Evolutionary conservation across 192 early-diverging fungal species (phyloP).

Genomic region (Backusella sp.): DNA sequence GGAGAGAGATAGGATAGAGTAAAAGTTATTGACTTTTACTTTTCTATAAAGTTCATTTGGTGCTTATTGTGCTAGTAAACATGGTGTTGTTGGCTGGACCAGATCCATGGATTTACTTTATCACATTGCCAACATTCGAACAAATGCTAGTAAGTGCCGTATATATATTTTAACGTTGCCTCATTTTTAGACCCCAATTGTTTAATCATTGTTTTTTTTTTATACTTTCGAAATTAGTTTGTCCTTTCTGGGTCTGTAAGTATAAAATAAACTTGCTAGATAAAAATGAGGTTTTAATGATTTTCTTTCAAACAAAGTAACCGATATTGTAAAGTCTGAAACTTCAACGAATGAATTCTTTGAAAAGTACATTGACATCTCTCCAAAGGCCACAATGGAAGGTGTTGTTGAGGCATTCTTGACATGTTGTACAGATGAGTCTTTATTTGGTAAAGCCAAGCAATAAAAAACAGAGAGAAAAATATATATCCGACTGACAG

Average conservation of each 20-base stretch:
- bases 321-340: neutral
- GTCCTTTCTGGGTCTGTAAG: constrained; percentile 30
- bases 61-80: constrained; percentile 16
- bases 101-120: constrained; percentile 9
- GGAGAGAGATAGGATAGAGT: neutral
- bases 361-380: neutral
- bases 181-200: no score
- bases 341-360: neutral
- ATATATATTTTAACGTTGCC: no score
- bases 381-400: constrained; percentile 21
- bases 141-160: constrained; percentile 11
- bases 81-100: constrained; percentile 21
- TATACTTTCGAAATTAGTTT: constrained; percentile 13
- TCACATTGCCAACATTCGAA: constrained; percentile 13
- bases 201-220: no score
- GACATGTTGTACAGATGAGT: constrained; percentile 13
- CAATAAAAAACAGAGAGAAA: neutral
- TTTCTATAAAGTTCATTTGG: neutral
- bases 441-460: constrained; percentile 4
- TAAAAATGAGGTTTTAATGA: neutral
- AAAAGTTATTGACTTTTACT: neutral
- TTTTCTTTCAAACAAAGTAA: neutral
- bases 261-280: neutral
- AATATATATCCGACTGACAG: neutral
- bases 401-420: constrained; percentile 25